Base-by-base conservation (phyloP, 805 yeast genomes). In the Saccharomycopsis synnaedendra region DNA sequence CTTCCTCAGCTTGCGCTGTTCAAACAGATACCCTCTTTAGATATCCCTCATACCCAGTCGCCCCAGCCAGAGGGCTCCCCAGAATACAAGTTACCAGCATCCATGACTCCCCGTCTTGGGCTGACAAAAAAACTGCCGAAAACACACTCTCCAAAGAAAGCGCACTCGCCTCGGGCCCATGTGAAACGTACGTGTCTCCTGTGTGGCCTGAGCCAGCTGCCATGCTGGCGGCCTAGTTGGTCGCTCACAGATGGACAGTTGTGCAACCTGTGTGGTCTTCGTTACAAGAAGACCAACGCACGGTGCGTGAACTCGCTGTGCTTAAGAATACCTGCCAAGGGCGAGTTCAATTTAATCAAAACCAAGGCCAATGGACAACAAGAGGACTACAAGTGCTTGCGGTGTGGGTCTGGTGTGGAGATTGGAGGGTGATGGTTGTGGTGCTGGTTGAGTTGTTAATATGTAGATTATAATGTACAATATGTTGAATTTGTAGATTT, bases 151-250 rank as follows among this genome's bases (percentile, higher is more conserved):
- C 41, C 28, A 9, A 9, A 32, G 32, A n/a, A 42, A 38, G 28
- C 35, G 36, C 19, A 5, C 46, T 19, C 19, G 19, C 19, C 19
- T 19, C 11, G 52, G 44, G 52, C 41, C 36, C 55, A 38, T 48
- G 47, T 52, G 9, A 42, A 54, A 59, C 72, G 95, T 55, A 75
- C 74, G 46, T 90, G 98, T 61, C 80, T 90, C 32, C 86, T 96
- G 4, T 90, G 98, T 65, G 87, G 88, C 5, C 78, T 93, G 1
- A 82, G 80, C 48, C 93, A 85, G 56, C 85, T 95, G 4, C 98
- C 98, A 4, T 90, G 98, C 64, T 90, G 98, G 98, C 76, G 98
- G 60, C 98, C 98, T 1, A 83, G 95, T 4, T 90, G 98, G 98
- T 80, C 90, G 3, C 71, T 79, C 31, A 70, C 80, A 55, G 87